These are phyloP conservation scores for Cercophora sp. DNA, from an alignment of 495 filamentous ascomycete genomes.

Conservation along the genomic window DNA sequence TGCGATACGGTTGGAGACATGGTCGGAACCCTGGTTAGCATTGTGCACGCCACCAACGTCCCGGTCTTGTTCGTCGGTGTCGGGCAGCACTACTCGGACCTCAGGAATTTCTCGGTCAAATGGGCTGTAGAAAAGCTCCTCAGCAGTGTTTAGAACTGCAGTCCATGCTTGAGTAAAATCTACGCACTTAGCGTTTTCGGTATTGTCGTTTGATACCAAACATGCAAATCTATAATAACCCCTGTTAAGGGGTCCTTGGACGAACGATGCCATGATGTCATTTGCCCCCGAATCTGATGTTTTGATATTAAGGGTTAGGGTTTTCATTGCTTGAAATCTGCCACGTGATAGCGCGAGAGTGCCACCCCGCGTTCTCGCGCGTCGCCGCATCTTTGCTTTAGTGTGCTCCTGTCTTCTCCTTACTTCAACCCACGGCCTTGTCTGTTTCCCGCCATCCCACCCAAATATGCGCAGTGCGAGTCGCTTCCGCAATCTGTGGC, in stretches of 20 bases:
- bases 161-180: too few species aligned
- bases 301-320: too few species aligned
- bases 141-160: constrained; percentile 35
- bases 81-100: constrained; percentile 94
- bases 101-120: constrained; percentile 86
- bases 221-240: too few species aligned
- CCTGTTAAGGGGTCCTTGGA: too few species aligned
- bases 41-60: constrained; percentile 95
- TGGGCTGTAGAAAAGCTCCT: constrained; percentile 81
- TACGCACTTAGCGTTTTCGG: too few species aligned
- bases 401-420: too few species aligned
- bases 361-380: constrained; percentile 1
- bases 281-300: too few species aligned
- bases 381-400: neutral
- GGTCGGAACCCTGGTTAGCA: constrained; percentile 94
- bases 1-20: constrained; percentile 99
- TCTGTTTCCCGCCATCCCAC: neutral
- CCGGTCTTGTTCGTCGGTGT: constrained; percentile 92
- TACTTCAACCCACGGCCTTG: too few species aligned
- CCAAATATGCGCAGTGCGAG: constrained; percentile 19
- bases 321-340: too few species aligned
- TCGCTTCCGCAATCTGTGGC: constrained; percentile 20
- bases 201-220: too few species aligned
- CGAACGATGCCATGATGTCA: too few species aligned
- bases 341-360: constrained; percentile 7